Evolutionary conservation across 345 rosid genomes (phyloP).

Genomic region (Schrenkiella parvula): DNA sequence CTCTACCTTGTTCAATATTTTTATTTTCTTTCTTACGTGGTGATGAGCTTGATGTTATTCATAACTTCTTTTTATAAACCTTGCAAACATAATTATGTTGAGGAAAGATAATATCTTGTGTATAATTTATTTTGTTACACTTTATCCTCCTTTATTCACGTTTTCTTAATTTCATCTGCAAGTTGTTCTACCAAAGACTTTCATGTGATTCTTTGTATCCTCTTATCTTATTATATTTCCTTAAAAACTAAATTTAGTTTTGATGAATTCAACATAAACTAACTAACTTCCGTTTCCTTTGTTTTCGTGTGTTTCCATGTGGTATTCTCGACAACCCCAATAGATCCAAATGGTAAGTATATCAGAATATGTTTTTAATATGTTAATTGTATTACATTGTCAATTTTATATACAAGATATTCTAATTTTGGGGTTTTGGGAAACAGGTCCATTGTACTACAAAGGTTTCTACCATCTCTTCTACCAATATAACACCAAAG

Average conservation of each 20-base stretch:
- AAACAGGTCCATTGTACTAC: slow-evolving; percentile 66
- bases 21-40: not conserved
- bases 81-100: not conserved
- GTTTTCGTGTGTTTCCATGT: not conserved
- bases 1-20: not conserved
- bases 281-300: not conserved
- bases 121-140: not conserved
- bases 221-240: not conserved
- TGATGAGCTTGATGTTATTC: not conserved
- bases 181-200: slow-evolving; percentile 5
- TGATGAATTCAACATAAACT: not conserved
- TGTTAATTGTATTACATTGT: not conserved
- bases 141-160: not conserved
- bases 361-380: not conserved
- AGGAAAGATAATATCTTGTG: no score
- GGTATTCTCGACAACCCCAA: not conserved
- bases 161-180: slow-evolving; percentile 2
- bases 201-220: slow-evolving; percentile 16
- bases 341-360: slow-evolving; percentile 48
- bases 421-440: not conserved
- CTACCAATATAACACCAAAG: slow-evolving; percentile 86
- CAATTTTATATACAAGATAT: not conserved
- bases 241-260: not conserved
- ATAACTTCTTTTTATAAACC: not conserved
- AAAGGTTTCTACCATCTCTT: slow-evolving; percentile 81